Base-by-base conservation (phyloP, 163 green algal genomes). In the Scenedesmus sp. region DNA sequence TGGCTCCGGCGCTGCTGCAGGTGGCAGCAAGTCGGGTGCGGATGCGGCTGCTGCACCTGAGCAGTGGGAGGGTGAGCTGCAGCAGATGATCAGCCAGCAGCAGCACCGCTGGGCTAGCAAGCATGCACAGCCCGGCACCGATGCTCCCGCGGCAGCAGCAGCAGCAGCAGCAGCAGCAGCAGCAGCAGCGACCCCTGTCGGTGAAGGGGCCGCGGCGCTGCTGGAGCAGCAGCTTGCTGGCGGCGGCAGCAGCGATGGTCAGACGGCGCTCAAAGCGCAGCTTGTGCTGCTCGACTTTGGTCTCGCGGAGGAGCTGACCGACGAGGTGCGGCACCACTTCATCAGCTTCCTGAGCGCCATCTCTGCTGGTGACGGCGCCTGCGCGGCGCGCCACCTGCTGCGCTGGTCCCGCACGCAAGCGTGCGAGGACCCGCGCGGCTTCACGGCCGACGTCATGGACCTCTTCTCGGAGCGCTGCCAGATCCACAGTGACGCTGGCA, bases 331-430 rank as follows among this genome's bases (percentile, higher is more conserved):
- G 49, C 81, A 95, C 51, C 96, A 97, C 93, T 98, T 98, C 91
- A 95, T 98, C 20, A 96, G 94, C 61, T 98, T 98, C 93, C 93
- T 98, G 76, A 96, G 96, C 89, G 90, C 92, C 78, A 95, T 98
- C 9, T 37, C 88, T 3, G 78, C 87, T 6, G 96, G 96, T 15
- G 89, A 97, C 78, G 96, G 96, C 5, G 56, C 56, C 7, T 13
- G 37, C 1, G 96, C 96, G 0, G 94, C 95, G 0, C 43, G 88
- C 35, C 96, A 98, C 94, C 93, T 98, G 89, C 94, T 98, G 87
- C 83, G 83, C 37, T 97, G 94, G 89, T 90, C 83, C 89, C 91
- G 83, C 43, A 73, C 85, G 20, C 83, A 92, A 59, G n/a, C 72
- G 5, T 97, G 95, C 89, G 90, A 91, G 9, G 80, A 96, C 86